phyloP scores from a whole-genome alignment of 1,284 basidiomycete species.

The Austroboletus sp. region DNA sequence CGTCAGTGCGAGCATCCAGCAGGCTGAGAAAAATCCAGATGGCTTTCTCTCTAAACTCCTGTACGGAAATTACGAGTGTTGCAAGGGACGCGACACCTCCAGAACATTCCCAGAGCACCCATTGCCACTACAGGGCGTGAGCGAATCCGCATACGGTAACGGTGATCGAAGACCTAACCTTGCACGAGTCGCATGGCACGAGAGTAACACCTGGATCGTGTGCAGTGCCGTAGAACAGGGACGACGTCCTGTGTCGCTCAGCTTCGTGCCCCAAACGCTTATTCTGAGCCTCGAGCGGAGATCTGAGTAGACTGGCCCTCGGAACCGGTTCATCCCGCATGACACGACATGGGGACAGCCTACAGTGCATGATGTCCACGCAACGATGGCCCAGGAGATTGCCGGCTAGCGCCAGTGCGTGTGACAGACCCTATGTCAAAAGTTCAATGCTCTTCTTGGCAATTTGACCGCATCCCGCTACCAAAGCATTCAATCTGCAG shows the following conservation, averaged over 20 bases:
- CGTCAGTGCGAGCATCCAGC: slow-evolving; percentile 1
- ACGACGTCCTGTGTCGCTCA: background rate
- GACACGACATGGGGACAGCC: slow-evolving; percentile 3
- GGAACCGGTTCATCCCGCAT: slow-evolving; percentile 20
- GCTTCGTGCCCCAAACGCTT: slow-evolving; percentile 9
- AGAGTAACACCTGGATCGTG: slow-evolving; percentile 9
- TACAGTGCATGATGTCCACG: slow-evolving; percentile 6
- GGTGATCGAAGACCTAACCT: slow-evolving; percentile 11
- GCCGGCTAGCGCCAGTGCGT: background rate
- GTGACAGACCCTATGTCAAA: background rate
- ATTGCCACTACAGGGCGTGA: background rate
- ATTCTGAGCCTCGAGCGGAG: slow-evolving; percentile 12
- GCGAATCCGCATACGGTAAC: slow-evolving; percentile 6
- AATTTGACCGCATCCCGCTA: background rate
- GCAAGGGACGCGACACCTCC: slow-evolving; percentile 17
- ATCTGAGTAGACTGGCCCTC: slow-evolving; percentile 18
- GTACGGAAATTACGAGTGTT: slow-evolving; percentile 25
- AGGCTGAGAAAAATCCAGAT: slow-evolving; percentile 4
- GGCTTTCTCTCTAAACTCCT: slow-evolving; percentile 3
- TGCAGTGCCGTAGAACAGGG: slow-evolving; percentile 7
- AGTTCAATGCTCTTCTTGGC: background rate
- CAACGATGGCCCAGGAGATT: slow-evolving; percentile 10
- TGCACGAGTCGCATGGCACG: slow-evolving; percentile 17
- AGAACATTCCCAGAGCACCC: background rate
- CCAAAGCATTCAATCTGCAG: background rate